Percentiles rank a stretch among this genome's conserved stretches.
Conservation (phyloP, 176 grass and related monocot species). For the Areca catechu region DNA sequence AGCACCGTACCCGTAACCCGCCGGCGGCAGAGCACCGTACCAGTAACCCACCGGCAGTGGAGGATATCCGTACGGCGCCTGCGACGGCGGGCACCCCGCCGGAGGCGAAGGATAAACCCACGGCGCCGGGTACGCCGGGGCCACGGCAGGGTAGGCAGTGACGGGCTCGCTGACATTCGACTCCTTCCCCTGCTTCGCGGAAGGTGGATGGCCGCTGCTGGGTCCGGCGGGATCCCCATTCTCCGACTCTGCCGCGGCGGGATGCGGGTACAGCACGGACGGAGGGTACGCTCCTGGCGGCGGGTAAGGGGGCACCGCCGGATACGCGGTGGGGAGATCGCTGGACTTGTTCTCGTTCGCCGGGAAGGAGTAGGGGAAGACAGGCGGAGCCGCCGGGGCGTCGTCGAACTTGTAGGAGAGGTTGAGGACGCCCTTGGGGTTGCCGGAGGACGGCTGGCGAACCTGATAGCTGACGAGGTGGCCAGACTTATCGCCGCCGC, state of each 20-base stretch:
- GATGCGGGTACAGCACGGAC: conserved; percentile 10
- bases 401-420: conserved; percentile 74
- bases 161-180: conserved; percentile 30
- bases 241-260: neutral
- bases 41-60: conserved; percentile 29
- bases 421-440: conserved; percentile 62
- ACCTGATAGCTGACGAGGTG: conserved; percentile 77
- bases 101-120: neutral
- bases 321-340: no score
- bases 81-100: neutral
- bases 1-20: conserved; percentile 9
- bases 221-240: no score
- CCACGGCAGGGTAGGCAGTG: conserved; percentile 39
- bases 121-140: neutral
- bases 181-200: no score
- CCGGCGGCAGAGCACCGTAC: conserved; percentile 22
- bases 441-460: conserved; percentile 42
- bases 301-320: no score
- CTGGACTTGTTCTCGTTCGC: no score
- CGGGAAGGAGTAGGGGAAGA: neutral
- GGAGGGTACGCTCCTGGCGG: no score
- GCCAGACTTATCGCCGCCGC: conserved; percentile 25
- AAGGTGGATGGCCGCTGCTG: no score
- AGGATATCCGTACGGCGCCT: conserved; percentile 39
- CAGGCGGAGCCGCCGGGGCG: conserved; percentile 1